Base-by-base conservation (phyloP, 306 rosid species). In the Castanea mollissima region DNA sequence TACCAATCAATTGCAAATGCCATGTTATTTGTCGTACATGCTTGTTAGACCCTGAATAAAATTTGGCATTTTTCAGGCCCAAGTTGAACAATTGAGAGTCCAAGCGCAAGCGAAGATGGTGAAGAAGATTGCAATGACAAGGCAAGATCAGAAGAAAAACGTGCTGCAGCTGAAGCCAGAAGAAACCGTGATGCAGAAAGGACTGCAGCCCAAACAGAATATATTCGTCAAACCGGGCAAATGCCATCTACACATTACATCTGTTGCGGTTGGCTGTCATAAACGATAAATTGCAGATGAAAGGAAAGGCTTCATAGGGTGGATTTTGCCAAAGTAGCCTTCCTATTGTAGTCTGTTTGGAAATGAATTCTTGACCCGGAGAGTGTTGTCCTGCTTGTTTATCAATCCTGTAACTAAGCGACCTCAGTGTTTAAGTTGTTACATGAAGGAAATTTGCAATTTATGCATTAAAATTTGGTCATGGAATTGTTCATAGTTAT, bases 81-180 rank as follows among this genome's bases (percentile, higher is more conserved):
- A 84, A 88, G 93, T 92, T 72, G 98, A 92, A 76, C 94, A 92
- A 87, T 76, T 89, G 91, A 88, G 89, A 90, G 92, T 91, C 2
- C 96, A 94, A 75, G 92, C 96, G 55, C 91, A 92, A 80, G 95
- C 90, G 41, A 92, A 87, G 87, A 89, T 90, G 88, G 90, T 90
- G 82, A 92, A 89, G 80, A 94, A 90, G 90, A 87, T 92, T 25
- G 92, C 92, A 1, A 31, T 94, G 92, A 89, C 98, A 1, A 92
- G 93, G 85, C 97, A 94, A 92, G 79, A 75, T 90, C 98, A 3
- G 97, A 92, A 74, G 96, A 90, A 69, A 94, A 92, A 73, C 92
- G 89, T 2, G 92, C 85, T 71, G 89, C 89, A 0, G 98, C 97
- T 0, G 98, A 89, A 83, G 88, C 93, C 9, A 87, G 87, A 65